Evolutionary conservation across 202 grass and related monocot genomes (phyloP).

Genomic region (Brachypodium distachyon): DNA sequence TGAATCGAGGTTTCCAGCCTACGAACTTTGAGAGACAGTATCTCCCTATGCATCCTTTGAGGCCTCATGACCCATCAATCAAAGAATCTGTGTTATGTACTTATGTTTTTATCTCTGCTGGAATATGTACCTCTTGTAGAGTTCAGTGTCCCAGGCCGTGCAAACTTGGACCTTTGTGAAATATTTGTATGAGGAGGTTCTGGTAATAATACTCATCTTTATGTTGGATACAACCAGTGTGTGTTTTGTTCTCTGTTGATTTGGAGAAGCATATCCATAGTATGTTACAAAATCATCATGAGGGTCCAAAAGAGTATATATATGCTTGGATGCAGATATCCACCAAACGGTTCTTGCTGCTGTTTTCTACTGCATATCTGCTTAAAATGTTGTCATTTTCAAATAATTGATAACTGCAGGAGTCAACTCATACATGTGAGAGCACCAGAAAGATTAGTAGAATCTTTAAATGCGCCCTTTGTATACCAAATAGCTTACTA

Average conservation of each 20-base stretch:
- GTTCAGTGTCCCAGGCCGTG: slow-evolving; percentile 3
- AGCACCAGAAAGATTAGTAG: neutral
- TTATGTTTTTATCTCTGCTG: neutral
- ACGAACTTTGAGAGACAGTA: slow-evolving; percentile 50
- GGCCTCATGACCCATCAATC: neutral
- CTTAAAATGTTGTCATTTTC: neutral
- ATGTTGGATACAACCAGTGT: neutral
- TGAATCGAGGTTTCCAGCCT: slow-evolving; percentile 65
- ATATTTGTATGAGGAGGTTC: neutral
- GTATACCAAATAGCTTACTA: neutral
- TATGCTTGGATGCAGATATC: neutral
- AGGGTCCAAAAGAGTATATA: neutral
- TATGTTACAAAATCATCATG: neutral
- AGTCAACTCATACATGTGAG: neutral
- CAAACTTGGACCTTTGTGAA: slow-evolving; percentile 7
- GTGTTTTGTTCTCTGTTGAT: neutral
- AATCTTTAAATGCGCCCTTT: neutral
- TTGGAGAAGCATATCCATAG: neutral
- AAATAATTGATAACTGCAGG: neutral
- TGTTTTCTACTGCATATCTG: neutral
- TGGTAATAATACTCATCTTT: neutral
- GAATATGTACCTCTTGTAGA: slow-evolving; percentile 11
- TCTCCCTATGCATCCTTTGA: neutral
- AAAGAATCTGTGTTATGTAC: neutral
- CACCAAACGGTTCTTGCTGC: neutral